phyloP scores from a whole-genome alignment of 768 basidiomycete genomes.

The Trametes coccinea region DNA sequence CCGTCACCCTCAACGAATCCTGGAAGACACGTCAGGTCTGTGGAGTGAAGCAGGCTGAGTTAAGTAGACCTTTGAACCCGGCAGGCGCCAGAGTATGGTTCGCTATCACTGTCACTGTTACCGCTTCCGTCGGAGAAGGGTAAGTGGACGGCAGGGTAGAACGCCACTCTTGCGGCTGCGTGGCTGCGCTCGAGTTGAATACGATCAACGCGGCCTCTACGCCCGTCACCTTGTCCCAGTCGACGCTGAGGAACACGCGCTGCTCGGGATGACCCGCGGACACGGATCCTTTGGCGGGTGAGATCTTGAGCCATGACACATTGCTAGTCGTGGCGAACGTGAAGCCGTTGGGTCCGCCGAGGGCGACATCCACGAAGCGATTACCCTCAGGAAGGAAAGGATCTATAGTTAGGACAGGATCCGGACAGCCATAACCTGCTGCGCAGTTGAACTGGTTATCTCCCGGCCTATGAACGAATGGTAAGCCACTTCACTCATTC shows the following conservation, averaged over 20 bases:
- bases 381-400: slow-evolving; percentile 54
- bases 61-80: slow-evolving; percentile 48
- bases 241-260: slow-evolving; percentile 55
- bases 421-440: slow-evolving; percentile 46
- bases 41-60: neutral
- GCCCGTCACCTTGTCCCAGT: slow-evolving; percentile 52
- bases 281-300: slow-evolving; percentile 49
- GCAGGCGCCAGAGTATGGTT: slow-evolving; percentile 38
- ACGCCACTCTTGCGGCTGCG: slow-evolving; percentile 32
- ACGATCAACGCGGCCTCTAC: slow-evolving; percentile 43
- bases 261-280: slow-evolving; percentile 48
- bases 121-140: neutral
- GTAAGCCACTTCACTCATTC: neutral
- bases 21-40: neutral
- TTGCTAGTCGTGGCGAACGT: slow-evolving; percentile 52
- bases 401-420: slow-evolving; percentile 54
- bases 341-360: slow-evolving; percentile 60
- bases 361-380: slow-evolving; percentile 60
- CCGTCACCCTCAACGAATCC: slow-evolving; percentile 68
- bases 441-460: slow-evolving; percentile 64
- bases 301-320: slow-evolving; percentile 54
- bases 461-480: slow-evolving; percentile 51
- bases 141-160: neutral
- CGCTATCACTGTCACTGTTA: slow-evolving; percentile 31
- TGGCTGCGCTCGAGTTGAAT: slow-evolving; percentile 47